Conservation (phyloP, 148 eudicot genomes). For the Vaccinium corymbosum region DNA sequence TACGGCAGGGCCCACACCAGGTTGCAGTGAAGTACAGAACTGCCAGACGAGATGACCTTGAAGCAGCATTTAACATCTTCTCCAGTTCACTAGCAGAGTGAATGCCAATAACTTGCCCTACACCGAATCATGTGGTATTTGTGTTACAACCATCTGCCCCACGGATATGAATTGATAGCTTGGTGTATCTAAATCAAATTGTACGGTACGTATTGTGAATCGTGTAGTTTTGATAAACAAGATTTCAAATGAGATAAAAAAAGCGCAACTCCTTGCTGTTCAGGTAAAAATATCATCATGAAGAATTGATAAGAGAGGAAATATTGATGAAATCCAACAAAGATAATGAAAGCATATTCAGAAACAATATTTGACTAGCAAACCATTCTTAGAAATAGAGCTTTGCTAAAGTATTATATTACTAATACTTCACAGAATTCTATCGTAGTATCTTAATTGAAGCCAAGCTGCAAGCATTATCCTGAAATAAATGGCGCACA, state of each 20-base stretch:
- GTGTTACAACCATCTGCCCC: no score
- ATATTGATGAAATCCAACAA: background rate
- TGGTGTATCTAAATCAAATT: no score
- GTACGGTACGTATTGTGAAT: no score
- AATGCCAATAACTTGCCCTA: conserved; percentile 56
- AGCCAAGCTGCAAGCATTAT: background rate
- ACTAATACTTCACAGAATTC: background rate
- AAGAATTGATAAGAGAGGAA: background rate
- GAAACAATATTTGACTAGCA: background rate
- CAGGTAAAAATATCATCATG: background rate
- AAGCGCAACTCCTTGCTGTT: background rate
- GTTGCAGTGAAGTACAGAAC: conserved; percentile 69
- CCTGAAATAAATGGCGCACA: background rate
- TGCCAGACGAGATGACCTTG: conserved; percentile 39
- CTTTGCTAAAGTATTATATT: background rate
- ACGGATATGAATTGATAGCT: no score
- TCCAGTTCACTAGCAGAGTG: conserved; percentile 41
- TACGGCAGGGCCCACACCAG: conserved; percentile 78
- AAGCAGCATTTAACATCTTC: conserved; percentile 42
- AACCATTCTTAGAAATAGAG: background rate
- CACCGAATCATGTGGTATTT: background rate
- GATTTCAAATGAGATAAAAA: no score
- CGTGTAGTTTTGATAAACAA: no score
- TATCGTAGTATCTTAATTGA: background rate
- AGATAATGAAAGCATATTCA: conserved; percentile 1